Conservation (phyloP, 331 rosid species). For the Telfairia occidentalis region DNA sequence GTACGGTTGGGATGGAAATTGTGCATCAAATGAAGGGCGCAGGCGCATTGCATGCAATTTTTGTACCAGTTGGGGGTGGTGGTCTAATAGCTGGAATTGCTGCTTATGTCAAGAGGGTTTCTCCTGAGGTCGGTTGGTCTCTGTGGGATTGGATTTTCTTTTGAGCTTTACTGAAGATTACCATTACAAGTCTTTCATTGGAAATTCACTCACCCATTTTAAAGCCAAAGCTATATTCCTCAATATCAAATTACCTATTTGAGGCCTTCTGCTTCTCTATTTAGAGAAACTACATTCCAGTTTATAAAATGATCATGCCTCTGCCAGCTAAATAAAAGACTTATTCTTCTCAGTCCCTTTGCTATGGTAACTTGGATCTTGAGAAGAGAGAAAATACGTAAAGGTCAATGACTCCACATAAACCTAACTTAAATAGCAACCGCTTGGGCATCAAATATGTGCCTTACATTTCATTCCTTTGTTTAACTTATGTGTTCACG, state of each 20-base stretch:
- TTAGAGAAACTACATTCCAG: background rate
- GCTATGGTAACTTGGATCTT: background rate
- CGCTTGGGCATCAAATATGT: background rate
- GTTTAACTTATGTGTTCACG: background rate
- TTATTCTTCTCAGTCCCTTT: background rate
- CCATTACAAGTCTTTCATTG: background rate
- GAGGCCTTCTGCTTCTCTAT: background rate
- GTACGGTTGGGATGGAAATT: constrained; percentile 93
- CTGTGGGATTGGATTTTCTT: background rate
- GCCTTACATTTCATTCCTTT: background rate
- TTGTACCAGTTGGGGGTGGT: constrained; percentile 98
- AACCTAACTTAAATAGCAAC: background rate
- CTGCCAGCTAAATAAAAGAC: background rate
- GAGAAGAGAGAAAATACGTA: background rate
- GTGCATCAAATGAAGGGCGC: constrained; percentile 56
- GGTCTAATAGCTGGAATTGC: constrained; percentile 97
- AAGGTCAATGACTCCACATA: background rate
- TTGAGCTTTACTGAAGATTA: background rate
- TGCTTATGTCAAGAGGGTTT: constrained; percentile 84
- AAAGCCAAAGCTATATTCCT: background rate
- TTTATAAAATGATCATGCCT: background rate
- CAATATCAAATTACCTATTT: background rate
- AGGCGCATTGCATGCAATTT: constrained; percentile 65
- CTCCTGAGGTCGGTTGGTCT: constrained; percentile 55
- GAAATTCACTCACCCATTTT: background rate